A percentile compares a stretch with the other conserved stretches of the same genome.
phyloP scores from a whole-genome alignment of 1,139 yeast species.

The Pichia norvegensis region DNA sequence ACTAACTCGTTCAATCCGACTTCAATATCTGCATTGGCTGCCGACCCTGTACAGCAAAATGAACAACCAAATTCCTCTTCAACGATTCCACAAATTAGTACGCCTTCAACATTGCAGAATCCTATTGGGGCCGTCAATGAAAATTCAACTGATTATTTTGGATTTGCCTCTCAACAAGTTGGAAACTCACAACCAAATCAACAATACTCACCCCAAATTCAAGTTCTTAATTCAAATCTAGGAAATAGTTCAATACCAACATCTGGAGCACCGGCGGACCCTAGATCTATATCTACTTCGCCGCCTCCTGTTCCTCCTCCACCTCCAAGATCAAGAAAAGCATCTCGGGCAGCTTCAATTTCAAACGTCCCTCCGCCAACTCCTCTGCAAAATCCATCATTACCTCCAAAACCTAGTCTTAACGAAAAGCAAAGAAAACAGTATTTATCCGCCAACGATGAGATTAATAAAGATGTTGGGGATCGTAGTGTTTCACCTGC shows the following conservation, averaged over 20 bases:
- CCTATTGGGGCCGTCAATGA: background rate
- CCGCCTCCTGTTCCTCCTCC: conserved; percentile 28
- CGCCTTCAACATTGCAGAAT: background rate
- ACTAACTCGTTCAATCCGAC: conserved; percentile 2
- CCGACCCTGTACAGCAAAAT: background rate
- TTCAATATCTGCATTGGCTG: conserved; percentile 8
- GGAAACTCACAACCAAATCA: background rate
- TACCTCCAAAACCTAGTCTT: conserved; percentile 30
- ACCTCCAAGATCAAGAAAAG: conserved; percentile 23
- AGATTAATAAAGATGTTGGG: background rate
- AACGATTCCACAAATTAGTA: background rate
- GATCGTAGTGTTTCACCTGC: background rate
- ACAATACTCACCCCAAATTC: background rate
- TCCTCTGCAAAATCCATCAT: conserved; percentile 31
- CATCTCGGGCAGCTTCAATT: conserved; percentile 14
- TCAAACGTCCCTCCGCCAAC: conserved; percentile 21
- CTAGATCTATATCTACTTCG: conserved; percentile 8
- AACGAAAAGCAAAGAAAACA: conserved; percentile 24
- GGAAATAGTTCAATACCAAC: background rate
- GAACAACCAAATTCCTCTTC: background rate
- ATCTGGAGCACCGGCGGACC: background rate
- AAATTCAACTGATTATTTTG: background rate
- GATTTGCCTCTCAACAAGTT: background rate
- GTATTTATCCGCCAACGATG: conserved; percentile 17
- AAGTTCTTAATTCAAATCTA: background rate